A percentile compares a stretch with the other conserved stretches of the same genome.
Evolutionary conservation across 2,329 filamentous ascomycete species (phyloP).

Genomic region (Bipolaris gigantea): DNA sequence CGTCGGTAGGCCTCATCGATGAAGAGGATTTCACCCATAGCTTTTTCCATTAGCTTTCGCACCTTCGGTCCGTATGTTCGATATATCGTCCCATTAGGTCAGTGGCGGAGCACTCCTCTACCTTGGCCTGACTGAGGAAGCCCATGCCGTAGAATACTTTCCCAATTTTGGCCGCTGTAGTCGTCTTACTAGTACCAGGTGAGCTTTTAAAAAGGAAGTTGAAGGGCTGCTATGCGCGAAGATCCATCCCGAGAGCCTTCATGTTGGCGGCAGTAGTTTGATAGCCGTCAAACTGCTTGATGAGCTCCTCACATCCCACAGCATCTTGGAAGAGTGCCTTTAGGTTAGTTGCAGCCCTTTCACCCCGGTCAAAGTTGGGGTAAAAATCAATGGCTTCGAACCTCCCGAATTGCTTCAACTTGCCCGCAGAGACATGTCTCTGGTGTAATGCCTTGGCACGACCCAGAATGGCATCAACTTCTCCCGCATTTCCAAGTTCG

Average conservation of each 20-base stretch:
- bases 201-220: constrained; percentile 70
- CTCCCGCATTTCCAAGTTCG: constrained; percentile 72
- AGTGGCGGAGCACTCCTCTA: constrained; percentile 67
- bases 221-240: constrained; percentile 63
- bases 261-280: constrained; percentile 57
- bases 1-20: constrained; percentile 74
- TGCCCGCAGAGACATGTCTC: constrained; percentile 43
- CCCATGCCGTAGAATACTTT: constrained; percentile 76
- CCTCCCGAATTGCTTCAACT: constrained; percentile 26
- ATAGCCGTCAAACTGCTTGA: constrained; percentile 58
- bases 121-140: constrained; percentile 61
- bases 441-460: constrained; percentile 58
- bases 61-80: constrained; percentile 73
- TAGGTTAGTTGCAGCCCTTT: constrained; percentile 50
- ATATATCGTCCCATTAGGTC: constrained; percentile 70
- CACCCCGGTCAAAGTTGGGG: constrained; percentile 59
- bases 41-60: constrained; percentile 60
- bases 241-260: constrained; percentile 57
- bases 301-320: constrained; percentile 60
- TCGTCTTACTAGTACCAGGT: constrained; percentile 64
- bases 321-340: constrained; percentile 59
- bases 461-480: constrained; percentile 70
- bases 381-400: constrained; percentile 60
- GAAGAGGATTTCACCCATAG: constrained; percentile 67
- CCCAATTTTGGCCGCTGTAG: constrained; percentile 71